Evolutionary conservation across 768 basidiomycete species (phyloP).

Genomic region (Tylopilus felleus): DNA sequence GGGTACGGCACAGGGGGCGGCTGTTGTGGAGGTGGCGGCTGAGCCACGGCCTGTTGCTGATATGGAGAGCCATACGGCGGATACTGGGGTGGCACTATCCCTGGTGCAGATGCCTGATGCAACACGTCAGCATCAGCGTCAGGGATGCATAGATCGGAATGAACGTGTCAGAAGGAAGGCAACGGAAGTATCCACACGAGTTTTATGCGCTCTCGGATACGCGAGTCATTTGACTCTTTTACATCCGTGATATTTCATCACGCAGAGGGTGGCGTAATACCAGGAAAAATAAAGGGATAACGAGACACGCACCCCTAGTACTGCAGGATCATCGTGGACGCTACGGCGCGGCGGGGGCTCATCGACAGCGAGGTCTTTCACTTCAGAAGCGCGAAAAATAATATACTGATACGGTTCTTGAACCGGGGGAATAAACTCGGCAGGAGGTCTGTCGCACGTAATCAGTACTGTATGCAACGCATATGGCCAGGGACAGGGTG

Average conservation of each 20-base stretch:
- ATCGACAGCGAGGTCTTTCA: conserved; percentile 86
- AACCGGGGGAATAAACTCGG: conserved; percentile 80
- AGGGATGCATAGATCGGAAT: not conserved
- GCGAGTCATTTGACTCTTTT: conserved; percentile 34
- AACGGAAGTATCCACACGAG: conserved; percentile 54
- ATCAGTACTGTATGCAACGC: conserved; percentile 23
- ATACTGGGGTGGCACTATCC: conserved; percentile 30
- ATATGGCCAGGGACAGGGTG: not conserved
- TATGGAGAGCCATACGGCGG: conserved; percentile 31
- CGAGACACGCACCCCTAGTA: conserved; percentile 62
- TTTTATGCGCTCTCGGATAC: conserved; percentile 44
- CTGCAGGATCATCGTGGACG: conserved; percentile 82
- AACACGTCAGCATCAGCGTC: conserved; percentile 10
- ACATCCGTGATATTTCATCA: conserved; percentile 49
- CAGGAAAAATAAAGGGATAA: not conserved
- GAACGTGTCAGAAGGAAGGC: conserved; percentile 53
- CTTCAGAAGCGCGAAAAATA: conserved; percentile 87
- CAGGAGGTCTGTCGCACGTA: conserved; percentile 49
- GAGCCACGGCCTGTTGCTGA: conserved; percentile 31
- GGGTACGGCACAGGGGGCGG: conserved; percentile 29
- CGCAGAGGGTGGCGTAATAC: conserved; percentile 4
- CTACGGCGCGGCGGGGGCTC: conserved; percentile 56
- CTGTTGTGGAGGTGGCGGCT: conserved; percentile 30
- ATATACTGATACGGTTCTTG: conserved; percentile 86
- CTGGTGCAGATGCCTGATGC: conserved; percentile 49